Percentiles rank a stretch among this genome's conserved stretches.
Conservation (phyloP, 2,329 filamentous ascomycete genomes). For the Endoconidiophora laricicola region DNA sequence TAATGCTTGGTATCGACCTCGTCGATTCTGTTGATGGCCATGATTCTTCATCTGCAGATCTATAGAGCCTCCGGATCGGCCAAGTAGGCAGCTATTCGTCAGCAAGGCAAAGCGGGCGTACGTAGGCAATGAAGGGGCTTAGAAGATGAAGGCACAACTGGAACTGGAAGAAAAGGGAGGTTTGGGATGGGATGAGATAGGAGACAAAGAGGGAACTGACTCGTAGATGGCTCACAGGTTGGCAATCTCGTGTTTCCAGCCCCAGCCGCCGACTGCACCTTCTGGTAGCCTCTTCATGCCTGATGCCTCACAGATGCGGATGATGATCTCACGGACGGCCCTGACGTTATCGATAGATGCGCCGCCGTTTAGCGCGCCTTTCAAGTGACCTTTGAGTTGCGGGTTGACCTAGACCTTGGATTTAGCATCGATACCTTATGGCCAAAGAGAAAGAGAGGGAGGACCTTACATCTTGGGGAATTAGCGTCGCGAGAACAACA, state of each 20-base stretch:
- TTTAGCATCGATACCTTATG: not conserved
- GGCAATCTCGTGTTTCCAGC: slow-evolving; percentile 29
- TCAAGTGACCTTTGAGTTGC: slow-evolving; percentile 36
- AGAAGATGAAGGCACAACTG: too few species aligned
- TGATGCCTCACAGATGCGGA: slow-evolving; percentile 29
- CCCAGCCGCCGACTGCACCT: slow-evolving; percentile 24
- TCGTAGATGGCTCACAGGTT: slow-evolving; percentile 19
- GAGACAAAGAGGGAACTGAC: not conserved
- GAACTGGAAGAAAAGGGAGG: not conserved
- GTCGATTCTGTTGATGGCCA: too few species aligned
- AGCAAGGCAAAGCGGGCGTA: too few species aligned
- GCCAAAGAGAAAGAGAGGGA: not conserved
- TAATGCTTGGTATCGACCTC: too few species aligned
- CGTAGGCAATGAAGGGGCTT: too few species aligned
- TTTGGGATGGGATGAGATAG: not conserved
- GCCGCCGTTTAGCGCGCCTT: slow-evolving; percentile 32
- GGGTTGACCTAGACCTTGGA: slow-evolving; percentile 27
- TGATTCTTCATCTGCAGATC: too few species aligned
- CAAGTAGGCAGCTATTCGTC: not conserved
- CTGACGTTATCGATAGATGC: slow-evolving; percentile 31
- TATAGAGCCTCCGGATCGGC: too few species aligned
- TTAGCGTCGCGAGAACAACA: slow-evolving; percentile 32
- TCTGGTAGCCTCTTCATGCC: slow-evolving; percentile 28
- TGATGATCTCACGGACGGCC: slow-evolving; percentile 29
- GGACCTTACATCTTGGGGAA: slow-evolving; percentile 32